Percentiles rank a stretch among this genome's conserved stretches.
Evolutionary conservation across 2,329 filamentous ascomycete genomes (phyloP).

Genomic region (Sarocladium oryzae): DNA sequence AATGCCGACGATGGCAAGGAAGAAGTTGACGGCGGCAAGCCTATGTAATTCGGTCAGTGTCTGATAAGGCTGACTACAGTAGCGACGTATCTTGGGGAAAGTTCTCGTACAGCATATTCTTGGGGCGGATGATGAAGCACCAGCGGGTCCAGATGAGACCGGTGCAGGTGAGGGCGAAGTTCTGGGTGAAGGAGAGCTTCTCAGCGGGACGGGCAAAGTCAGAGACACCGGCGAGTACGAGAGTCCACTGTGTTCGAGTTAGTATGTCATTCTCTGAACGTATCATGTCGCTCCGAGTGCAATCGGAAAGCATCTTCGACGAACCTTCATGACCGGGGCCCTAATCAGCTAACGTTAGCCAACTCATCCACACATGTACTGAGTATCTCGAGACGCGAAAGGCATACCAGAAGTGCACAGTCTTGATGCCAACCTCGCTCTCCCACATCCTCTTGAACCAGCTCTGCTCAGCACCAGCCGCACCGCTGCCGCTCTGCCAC

Average conservation of each 20-base stretch:
- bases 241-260: constrained; percentile 60
- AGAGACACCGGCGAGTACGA: constrained; percentile 86
- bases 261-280: constrained; percentile 9
- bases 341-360: constrained; percentile 35
- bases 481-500: constrained; percentile 57
- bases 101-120: constrained; percentile 71
- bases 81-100: not conserved
- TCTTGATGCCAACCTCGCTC: constrained; percentile 77
- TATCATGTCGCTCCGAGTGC: not conserved
- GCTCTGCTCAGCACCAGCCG: constrained; percentile 36
- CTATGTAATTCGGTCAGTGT: constrained; percentile 32
- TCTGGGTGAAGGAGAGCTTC: constrained; percentile 89
- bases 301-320: constrained; percentile 12
- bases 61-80: not conserved
- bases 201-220: constrained; percentile 89
- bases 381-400: not conserved
- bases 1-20: constrained; percentile 82
- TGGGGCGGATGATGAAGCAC: constrained; percentile 95
- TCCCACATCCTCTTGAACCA: constrained; percentile 78
- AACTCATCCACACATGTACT: not conserved
- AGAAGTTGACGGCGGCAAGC: constrained; percentile 95
- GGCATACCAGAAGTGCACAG: constrained; percentile 94
- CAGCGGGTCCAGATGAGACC: constrained; percentile 97
- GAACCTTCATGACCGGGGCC: constrained; percentile 84
- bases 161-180: constrained; percentile 81